Evolutionary conservation across 2,329 filamentous ascomycete genomes (phyloP), one percentile per base, ranked within the genome.

Genomic region (Nemania sp.): DNA sequence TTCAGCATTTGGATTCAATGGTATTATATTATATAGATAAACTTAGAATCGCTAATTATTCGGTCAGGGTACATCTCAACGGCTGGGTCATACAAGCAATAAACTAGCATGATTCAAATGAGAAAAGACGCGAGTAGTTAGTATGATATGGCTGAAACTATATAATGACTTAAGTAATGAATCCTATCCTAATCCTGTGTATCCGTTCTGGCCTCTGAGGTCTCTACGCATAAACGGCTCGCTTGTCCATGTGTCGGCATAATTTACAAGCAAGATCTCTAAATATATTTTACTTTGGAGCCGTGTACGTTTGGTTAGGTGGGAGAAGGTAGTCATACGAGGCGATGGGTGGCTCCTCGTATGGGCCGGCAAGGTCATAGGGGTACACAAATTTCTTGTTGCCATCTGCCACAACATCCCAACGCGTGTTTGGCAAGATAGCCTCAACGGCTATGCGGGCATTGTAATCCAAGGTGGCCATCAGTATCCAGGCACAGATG

Each of bases 401-500:
- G 22, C 75, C 76, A 47, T 76, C 65, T 0, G 41, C 67, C 10
- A 66, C 68, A 5, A 76, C 65, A 0, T 72, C 66, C 15, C 49
- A 62, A n/a, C 54, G 41, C 2, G 43, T 26, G 20, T 67, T 61
- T 3, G 72, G 71, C 1, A 58, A 41, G 8, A 76, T 35, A 5
- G 51, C 49, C 67, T 77, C 74, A 10, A 77, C 71, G 3, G 67
- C 22, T 62, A 77, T 72, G 47, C 76, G 75, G 6, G 75, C 76
- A 41, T 76, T 67, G 53, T 65, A 77, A 43, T 73, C 69, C 41
- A 75, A 63, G 8, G 70, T 51, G 3, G 73, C 69, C 76, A 77
- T 77, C 15, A 75, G 56, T 27, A 67, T 26, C 74, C 73, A 77
- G 53, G 76, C 75, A 47, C 68, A 69, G 64, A 77, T 77, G 5